Base-by-base conservation (phyloP, 257 asterid genomes). In the Catharanthus roseus region DNA sequence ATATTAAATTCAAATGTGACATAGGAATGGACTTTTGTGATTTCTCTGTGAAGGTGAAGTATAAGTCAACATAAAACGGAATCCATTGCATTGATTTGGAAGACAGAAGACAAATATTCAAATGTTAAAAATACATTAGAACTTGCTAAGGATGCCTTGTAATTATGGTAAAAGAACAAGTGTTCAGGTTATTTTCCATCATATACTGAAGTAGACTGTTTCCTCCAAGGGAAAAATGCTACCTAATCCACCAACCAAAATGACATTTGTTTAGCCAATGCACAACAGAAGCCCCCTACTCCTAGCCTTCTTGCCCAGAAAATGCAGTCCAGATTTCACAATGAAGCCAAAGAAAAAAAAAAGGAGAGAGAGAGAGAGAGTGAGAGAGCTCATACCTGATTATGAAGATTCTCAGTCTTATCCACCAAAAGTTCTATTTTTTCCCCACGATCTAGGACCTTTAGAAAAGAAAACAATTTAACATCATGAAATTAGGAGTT, bases 391-490 rank as follows among this genome's bases (percentile, higher is more conserved):
- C 5, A 60, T 45, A 82, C 96, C 95, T 91, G 96, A n/a, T 85
- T 71, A 74, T 87, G 97, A 77, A 91, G 93, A 76, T 85, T 89
- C 83, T 91, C 96, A 38, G 95, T 91, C 81, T 91, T 91, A 79
- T 91, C 97, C 85, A 91, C 96, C 74, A 89, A 83, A 83, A 91
- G 83, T 83, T 91, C 97, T 67, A 91, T 89, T 85, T 91, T 91
- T 70, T 89, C 97, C 47, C 96, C 97, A 70, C 97, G 97, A 66
- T 91, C 97, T 23, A 91, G 90, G 79, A 91, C 97, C 97, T 91
- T 75, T 64, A 79, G 51, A 66, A 41, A 24, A 47, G 53, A 66
- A 66, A n/a, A 38, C 5, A 58, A 21, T n/a, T 26, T 5, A 29
- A 23, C 19, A 13, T 29, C 26, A 10, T 10, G 23, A 33, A n/a